These are phyloP conservation scores for Actinidia polygama DNA, from an alignment of 179 eudicot genomes.

Conservation along the genomic window DNA sequence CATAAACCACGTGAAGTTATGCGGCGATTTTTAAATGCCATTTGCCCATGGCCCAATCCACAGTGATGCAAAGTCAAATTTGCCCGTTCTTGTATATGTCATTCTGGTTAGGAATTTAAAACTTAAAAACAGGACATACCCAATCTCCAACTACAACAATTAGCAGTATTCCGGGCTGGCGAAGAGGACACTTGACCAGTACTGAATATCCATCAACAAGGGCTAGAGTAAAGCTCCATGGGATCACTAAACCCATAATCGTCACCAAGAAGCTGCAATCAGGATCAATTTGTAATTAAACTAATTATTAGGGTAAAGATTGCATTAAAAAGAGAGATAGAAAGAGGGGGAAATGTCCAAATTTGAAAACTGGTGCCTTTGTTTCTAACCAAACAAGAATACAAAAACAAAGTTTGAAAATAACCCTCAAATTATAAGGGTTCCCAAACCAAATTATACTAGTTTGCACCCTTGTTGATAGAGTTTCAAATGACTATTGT, in stretches of 20 bases:
- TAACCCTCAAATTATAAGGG: no score
- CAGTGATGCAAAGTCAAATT: no score
- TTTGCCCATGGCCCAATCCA: no score
- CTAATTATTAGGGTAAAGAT: not conserved
- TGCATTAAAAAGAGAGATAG: not conserved
- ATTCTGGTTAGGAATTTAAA: no score
- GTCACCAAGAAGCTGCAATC: slow-evolving; percentile 57
- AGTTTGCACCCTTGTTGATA: no score
- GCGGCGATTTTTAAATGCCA: no score
- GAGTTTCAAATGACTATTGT: no score
- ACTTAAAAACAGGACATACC: slow-evolving; percentile 31
- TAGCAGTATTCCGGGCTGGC: slow-evolving; percentile 39
- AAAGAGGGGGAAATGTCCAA: not conserved
- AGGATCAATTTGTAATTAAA: not conserved
- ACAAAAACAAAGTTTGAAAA: no score
- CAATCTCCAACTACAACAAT: slow-evolving; percentile 51
- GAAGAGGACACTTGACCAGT: slow-evolving; percentile 44
- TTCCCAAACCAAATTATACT: no score
- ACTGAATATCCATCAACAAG: slow-evolving; percentile 53
- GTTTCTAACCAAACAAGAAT: no score
- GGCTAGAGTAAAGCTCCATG: slow-evolving; percentile 66
- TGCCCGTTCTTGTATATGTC: no score
- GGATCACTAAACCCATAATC: slow-evolving; percentile 65
- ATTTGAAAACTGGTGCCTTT: not conserved
- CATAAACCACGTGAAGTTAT: no score